Evolutionary conservation across 1,284 basidiomycete genomes (phyloP).

Genomic region (Moesziomyces sp.): DNA sequence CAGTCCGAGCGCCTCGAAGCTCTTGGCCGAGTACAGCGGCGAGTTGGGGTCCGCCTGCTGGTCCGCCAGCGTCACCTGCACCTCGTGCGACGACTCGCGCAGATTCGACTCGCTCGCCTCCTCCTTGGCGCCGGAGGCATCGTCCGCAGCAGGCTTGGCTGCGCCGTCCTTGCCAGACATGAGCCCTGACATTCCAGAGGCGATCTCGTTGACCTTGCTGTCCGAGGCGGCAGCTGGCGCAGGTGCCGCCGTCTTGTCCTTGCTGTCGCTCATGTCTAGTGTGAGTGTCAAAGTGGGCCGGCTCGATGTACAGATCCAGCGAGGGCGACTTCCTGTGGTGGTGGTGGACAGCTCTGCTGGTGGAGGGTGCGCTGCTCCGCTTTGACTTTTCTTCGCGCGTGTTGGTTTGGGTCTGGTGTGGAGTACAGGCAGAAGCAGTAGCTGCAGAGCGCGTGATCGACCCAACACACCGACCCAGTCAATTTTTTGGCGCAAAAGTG

Average conservation of each 20-base stretch:
- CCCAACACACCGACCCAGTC: not conserved
- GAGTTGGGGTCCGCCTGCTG: conserved; percentile 96
- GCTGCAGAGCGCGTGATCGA: conserved; percentile 27
- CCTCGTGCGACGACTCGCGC: conserved; percentile 60
- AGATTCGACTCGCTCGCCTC: conserved; percentile 38
- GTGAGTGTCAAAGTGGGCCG: not conserved
- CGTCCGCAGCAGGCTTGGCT: conserved; percentile 4
- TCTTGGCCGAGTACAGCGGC: conserved; percentile 90
- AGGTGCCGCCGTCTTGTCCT: conserved; percentile 26
- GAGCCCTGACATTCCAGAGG: conserved; percentile 48
- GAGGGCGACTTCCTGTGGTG: not conserved
- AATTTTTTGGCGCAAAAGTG: no score
- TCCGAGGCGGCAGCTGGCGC: conserved; percentile 15
- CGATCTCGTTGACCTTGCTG: conserved; percentile 52
- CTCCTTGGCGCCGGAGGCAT: conserved; percentile 12
- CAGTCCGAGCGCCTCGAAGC: conserved; percentile 77
- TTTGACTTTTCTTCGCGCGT: conserved; percentile 25
- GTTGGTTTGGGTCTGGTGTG: conserved; percentile 22
- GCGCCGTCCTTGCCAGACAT: conserved; percentile 35
- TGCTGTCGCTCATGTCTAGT: conserved; percentile 36
- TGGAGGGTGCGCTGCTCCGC: not conserved
- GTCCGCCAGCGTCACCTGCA: conserved; percentile 95
- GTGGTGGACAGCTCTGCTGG: conserved; percentile 2
- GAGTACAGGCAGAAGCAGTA: conserved; percentile 4
- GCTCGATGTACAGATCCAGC: not conserved